A percentile compares a stretch with the other conserved stretches of the same genome.
phyloP scores from a whole-genome alignment of 805 yeast species.

The Monosporozyma servazzii region DNA sequence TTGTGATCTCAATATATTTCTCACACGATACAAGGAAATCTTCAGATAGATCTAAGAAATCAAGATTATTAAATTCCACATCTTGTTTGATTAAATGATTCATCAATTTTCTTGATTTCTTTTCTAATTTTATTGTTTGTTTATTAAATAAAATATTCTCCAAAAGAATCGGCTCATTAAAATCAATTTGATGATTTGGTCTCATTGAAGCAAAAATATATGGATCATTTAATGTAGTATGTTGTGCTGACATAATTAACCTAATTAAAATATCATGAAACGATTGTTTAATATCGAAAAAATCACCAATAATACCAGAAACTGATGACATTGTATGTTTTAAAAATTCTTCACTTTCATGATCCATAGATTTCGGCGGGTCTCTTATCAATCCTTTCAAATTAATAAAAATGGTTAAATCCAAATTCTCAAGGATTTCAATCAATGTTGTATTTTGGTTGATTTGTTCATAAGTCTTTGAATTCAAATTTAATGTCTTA shows the following conservation, averaged over 20 bases:
- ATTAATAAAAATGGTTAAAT: constrained; percentile 27
- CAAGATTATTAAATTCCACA: constrained; percentile 33
- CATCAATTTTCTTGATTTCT: constrained; percentile 34
- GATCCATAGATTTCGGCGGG: constrained; percentile 15
- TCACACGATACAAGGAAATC: constrained; percentile 27
- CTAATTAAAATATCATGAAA: constrained; percentile 52
- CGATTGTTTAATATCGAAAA: constrained; percentile 63
- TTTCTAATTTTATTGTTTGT: constrained; percentile 6
- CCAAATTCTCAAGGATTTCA: constrained; percentile 26
- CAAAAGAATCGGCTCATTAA: constrained; percentile 22
- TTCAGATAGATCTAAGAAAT: constrained; percentile 28
- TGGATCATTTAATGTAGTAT: constrained; percentile 63
- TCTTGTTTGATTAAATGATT: constrained; percentile 39
- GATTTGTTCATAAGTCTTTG: constrained; percentile 27
- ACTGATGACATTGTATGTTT: constrained; percentile 24
- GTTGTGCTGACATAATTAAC: constrained; percentile 59
- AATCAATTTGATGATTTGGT: constrained; percentile 37
- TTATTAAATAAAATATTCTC: constrained; percentile 5
- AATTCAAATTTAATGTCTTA: constrained; percentile 19
- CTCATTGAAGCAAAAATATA: constrained; percentile 59
- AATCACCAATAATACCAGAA: constrained; percentile 43
- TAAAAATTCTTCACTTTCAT: constrained; percentile 26
- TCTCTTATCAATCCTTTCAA: constrained; percentile 16
- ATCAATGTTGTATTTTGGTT: constrained; percentile 22
- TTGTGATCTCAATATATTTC: constrained; percentile 30